Percentiles rank a stretch among this genome's conserved stretches.
Evolutionary conservation across 2,329 filamentous ascomycete species (phyloP).

Genomic region (Colletotrichum sp.): DNA sequence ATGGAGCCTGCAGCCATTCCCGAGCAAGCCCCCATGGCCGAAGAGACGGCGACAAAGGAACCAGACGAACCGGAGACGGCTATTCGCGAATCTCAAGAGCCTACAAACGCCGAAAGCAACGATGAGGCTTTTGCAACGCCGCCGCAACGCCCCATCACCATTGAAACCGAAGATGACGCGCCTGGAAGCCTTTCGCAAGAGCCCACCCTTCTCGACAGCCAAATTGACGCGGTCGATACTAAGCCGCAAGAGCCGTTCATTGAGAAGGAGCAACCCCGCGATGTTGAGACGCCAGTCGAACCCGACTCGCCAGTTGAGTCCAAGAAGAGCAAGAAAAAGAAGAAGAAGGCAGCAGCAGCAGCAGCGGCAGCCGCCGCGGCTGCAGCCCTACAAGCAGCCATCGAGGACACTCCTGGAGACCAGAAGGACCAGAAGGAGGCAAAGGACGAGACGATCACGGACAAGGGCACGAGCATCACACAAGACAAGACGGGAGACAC

Average conservation of each 20-base stretch:
- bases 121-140: neutral
- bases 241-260: constrained; percentile 8
- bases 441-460: neutral
- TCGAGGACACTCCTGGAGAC: neutral
- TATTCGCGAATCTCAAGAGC: neutral
- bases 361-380: neutral
- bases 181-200: constrained; percentile 1
- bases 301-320: constrained; percentile 1
- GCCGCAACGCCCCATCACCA: neutral
- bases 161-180: neutral
- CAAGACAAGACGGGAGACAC: constrained; percentile 13
- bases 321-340: constrained; percentile 34
- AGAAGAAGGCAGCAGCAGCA: constrained; percentile 17
- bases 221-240: neutral
- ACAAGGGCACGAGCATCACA: neutral
- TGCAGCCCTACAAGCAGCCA: neutral
- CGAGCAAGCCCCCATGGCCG: neutral
- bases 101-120: neutral
- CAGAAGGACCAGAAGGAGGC: neutral
- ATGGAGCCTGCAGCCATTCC: neutral
- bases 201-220: constrained; percentile 4
- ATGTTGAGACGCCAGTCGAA: neutral
- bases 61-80: neutral
- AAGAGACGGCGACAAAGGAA: neutral
- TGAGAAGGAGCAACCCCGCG: neutral